phyloP scores from a whole-genome alignment of 176 grass and related monocot genomes.

The Aegilops speltoides region DNA sequence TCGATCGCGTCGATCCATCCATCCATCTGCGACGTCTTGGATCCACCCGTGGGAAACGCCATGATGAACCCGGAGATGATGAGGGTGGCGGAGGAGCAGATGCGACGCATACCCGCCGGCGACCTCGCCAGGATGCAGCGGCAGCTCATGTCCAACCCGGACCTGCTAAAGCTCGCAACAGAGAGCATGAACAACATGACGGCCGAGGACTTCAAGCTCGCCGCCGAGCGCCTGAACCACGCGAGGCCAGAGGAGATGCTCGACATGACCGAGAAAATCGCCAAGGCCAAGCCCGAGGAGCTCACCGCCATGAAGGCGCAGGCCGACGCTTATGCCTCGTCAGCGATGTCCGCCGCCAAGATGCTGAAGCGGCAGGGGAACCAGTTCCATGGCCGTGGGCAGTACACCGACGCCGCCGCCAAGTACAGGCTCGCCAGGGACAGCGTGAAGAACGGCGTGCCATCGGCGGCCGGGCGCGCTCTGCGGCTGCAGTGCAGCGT shows the following conservation, averaged over 20 bases:
- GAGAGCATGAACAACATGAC: constrained; percentile 92
- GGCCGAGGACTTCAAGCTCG: constrained; percentile 70
- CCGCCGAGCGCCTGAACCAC: constrained; percentile 71
- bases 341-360: constrained; percentile 62
- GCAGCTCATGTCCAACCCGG: constrained; percentile 93
- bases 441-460: constrained; percentile 49
- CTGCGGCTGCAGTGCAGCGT: constrained; percentile 78
- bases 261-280: constrained; percentile 64
- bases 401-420: constrained; percentile 66
- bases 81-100: constrained; percentile 92
- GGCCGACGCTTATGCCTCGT: constrained; percentile 67
- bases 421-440: constrained; percentile 92
- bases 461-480: constrained; percentile 30
- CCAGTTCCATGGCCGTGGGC: constrained; percentile 56
- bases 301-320: constrained; percentile 77
- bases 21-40: background rate
- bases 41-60: background rate
- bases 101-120: constrained; percentile 73
- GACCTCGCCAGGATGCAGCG: constrained; percentile 81
- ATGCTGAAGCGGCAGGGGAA: constrained; percentile 92
- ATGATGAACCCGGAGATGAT: constrained; percentile 95
- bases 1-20: background rate
- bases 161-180: constrained; percentile 64
- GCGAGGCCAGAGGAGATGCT: constrained; percentile 77
- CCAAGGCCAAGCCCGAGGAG: constrained; percentile 71